Evolutionary conservation across 768 basidiomycete species (phyloP), one percentile per base, ranked within the genome.

Genomic region (Collybiopsis luxurians): DNA sequence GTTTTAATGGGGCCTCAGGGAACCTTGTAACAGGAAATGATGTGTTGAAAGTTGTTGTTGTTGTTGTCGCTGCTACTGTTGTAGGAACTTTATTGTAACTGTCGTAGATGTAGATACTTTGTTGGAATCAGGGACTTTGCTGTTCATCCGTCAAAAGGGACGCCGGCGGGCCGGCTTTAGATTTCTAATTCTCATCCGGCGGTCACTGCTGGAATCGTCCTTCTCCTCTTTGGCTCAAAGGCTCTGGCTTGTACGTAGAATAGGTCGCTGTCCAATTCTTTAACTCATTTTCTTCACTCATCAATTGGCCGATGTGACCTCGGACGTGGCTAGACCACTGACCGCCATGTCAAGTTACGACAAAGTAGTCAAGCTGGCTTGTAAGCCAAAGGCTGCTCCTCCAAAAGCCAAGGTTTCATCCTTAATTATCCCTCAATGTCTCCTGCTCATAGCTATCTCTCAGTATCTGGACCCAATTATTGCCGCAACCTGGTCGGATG

Each of bases 381-480:
- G 95, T 76, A 98, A 98, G 80, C 92, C 95, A 56, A 98, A 98
- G 76, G 85, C 92, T 45, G 92, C 93, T 2, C 87, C 92, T 2
- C 97, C 97, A 60, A 99, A 99, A 75, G 75, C 93, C 61, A 99
- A 99, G 83, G 95, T 93, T 58, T 39, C 49, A 53, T 30, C 13
- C 23, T 48, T 40, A 48, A 26, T 62, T 43, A 36, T 55, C n/a
- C n/a, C n/a, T n/a, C n/a, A n/a, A n/a, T 24, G 49, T 58, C 42
- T 53, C 52, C 53, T 21, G 7, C 43, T 52, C 21, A 21, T 53
- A 60, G 23, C 58, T 53, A 58, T 23, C 42, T 49, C 46, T 23
- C 68, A 98, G 94, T 99, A 98, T 75, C 81, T 99, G 59, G 95
- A 98, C 76, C 87, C 92, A 23, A 94, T 99, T 70, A 89, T 99